These are phyloP conservation scores for Yamadazyma sp. DNA, from an alignment of 1,139 yeast genomes.

Conservation along the genomic window DNA sequence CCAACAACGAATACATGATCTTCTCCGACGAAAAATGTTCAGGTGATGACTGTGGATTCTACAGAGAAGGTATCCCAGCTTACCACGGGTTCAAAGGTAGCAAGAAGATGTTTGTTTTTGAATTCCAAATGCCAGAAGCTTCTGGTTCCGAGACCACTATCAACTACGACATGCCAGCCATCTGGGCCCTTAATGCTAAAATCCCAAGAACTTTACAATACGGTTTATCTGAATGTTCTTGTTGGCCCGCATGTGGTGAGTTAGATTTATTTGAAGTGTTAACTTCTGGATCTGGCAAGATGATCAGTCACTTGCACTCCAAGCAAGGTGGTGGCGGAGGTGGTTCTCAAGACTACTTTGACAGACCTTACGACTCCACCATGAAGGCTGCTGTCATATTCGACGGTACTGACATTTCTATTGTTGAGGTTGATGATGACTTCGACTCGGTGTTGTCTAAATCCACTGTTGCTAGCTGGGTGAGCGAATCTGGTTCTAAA, in stretches of 20 bases:
- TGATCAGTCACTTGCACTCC: conserved; percentile 82
- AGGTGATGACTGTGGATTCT: conserved; percentile 61
- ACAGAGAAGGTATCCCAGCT: conserved; percentile 71
- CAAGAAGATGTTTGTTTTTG: conserved; percentile 68
- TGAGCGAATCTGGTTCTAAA: conserved; percentile 46
- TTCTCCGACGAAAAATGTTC: conserved; percentile 60
- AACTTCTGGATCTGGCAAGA: conserved; percentile 65
- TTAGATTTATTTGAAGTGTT: conserved; percentile 79
- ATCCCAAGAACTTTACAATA: conserved; percentile 81
- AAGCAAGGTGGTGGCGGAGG: conserved; percentile 80
- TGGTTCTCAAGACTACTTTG: conserved; percentile 83
- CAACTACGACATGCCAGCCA: conserved; percentile 70
- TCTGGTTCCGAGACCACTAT: conserved; percentile 26
- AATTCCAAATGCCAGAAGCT: conserved; percentile 63
- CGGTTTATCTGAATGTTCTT: conserved; percentile 61
- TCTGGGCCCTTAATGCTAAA: conserved; percentile 75
- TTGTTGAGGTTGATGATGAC: conserved; percentile 56
- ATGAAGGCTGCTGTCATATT: conserved; percentile 92
- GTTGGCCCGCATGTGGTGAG: conserved; percentile 81
- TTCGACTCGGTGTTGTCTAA: conserved; percentile 57
- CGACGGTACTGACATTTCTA: conserved; percentile 51
- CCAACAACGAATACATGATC: conserved; percentile 61
- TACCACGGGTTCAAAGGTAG: conserved; percentile 69
- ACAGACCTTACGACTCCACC: conserved; percentile 74
- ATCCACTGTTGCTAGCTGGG: conserved; percentile 58